Conservation (phyloP, 345 rosid species). For the Populus simonii region DNA sequence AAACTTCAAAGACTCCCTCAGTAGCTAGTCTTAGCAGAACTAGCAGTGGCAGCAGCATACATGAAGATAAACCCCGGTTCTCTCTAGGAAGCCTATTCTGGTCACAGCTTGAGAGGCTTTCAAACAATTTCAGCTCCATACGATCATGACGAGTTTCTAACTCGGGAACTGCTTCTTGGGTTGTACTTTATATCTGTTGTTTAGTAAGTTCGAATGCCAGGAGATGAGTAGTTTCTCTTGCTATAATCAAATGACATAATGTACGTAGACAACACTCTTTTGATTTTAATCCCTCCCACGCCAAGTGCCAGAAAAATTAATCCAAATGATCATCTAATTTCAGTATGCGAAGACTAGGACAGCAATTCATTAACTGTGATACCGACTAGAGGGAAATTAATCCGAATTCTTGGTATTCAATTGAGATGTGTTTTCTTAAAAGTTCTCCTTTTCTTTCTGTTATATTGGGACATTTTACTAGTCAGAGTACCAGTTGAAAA, state of each 20-base stretch:
- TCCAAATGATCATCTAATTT: not conserved
- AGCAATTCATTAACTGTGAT: not conserved
- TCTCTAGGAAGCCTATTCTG: slow-evolving; percentile 66
- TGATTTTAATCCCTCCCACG: not conserved
- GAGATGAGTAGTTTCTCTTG: not conserved
- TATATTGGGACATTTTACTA: not conserved
- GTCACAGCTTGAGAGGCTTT: slow-evolving; percentile 68
- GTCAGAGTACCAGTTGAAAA: not conserved
- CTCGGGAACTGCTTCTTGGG: not conserved
- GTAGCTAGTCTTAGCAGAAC: slow-evolving; percentile 22
- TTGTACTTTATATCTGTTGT: slow-evolving; percentile 4
- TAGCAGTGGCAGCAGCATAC: slow-evolving; percentile 16
- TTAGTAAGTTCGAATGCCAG: not conserved
- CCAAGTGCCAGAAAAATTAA: not conserved
- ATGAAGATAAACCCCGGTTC: slow-evolving; percentile 34
- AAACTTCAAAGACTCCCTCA: slow-evolving; percentile 26
- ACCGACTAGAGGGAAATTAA: too few species aligned
- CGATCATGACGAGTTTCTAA: slow-evolving; percentile 23
- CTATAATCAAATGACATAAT: too few species aligned
- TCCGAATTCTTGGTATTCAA: not conserved
- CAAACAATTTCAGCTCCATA: slow-evolving; percentile 52
- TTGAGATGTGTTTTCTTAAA: not conserved
- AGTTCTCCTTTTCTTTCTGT: not conserved
- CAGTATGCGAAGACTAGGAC: not conserved
- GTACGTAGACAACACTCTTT: not conserved